phyloP scores from a whole-genome alignment of 2,329 filamentous ascomycete species.

The Cladosporium sphaerospermum region DNA sequence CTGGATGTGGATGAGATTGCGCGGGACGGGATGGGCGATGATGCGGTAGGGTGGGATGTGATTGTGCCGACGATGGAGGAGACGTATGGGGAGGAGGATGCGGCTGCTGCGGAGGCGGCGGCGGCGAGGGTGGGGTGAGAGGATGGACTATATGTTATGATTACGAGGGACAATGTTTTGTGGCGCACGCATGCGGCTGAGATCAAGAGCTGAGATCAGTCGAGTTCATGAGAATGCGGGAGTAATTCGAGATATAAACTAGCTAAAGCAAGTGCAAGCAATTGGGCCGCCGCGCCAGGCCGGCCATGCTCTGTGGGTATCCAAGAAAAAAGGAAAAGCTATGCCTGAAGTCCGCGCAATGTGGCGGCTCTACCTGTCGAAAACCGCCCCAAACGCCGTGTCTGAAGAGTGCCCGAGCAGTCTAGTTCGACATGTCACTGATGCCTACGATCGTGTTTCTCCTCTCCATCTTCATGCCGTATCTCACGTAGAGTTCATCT shows the following conservation, averaged over 20 bases:
- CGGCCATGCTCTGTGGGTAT: conserved; percentile 4
- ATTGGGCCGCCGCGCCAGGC: background rate
- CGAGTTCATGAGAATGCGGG: background rate
- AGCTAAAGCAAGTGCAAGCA: background rate
- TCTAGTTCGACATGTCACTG: no score
- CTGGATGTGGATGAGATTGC: conserved; percentile 16
- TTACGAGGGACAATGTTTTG: background rate
- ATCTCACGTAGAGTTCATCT: conserved; percentile 74
- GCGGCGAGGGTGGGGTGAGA: background rate
- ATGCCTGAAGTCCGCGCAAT: conserved; percentile 4
- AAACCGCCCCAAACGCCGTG: no score
- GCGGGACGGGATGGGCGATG: conserved; percentile 14
- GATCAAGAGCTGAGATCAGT: conserved; percentile 13
- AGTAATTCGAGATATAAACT: background rate
- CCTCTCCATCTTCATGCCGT: conserved; percentile 41
- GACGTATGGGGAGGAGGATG: conserved; percentile 23
- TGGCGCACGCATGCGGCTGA: background rate
- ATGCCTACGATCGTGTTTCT: conserved; percentile 15
- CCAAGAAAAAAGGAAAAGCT: background rate
- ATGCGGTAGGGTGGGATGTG: conserved; percentile 28
- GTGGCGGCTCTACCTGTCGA: no score
- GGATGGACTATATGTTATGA: background rate
- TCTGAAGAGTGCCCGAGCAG: no score
- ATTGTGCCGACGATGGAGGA: conserved; percentile 29
- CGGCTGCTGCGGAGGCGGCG: background rate